Conservation (phyloP, 192 early-diverging fungal genomes). For the Coemansia sp. region DNA sequence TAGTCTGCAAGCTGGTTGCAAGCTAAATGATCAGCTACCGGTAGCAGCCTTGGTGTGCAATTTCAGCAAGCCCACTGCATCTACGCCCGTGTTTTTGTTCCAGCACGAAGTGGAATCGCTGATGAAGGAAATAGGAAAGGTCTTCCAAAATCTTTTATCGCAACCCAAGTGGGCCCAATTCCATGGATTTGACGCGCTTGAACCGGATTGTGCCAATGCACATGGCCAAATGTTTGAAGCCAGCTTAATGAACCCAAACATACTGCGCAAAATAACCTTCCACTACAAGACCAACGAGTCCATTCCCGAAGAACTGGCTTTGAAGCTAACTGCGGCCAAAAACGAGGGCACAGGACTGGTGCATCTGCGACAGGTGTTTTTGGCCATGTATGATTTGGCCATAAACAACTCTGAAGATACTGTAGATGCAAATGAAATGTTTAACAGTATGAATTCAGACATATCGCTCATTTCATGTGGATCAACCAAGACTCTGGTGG, state of each 20-base stretch:
- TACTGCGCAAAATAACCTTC: conserved; percentile 50
- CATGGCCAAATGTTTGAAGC: conserved; percentile 7
- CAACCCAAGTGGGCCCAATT: conserved; percentile 62
- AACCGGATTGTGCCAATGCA: conserved; percentile 75
- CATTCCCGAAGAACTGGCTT: conserved; percentile 63
- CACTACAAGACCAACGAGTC: conserved; percentile 65
- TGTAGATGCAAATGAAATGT: conserved; percentile 29
- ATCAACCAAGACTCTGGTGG: conserved; percentile 38
- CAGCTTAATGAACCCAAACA: conserved; percentile 41
- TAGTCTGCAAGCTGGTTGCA: conserved; percentile 60
- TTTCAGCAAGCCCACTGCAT: conserved; percentile 57
- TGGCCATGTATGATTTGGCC: conserved; percentile 65
- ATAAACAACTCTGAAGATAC: conserved; percentile 58
- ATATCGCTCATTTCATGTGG: conserved; percentile 13
- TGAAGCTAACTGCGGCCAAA: conserved; percentile 57
- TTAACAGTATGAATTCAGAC: conserved; percentile 25
- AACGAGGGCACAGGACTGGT: conserved; percentile 62
- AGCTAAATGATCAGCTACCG: conserved; percentile 45
- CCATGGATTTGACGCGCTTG: conserved; percentile 60
- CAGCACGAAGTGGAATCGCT: conserved; percentile 71
- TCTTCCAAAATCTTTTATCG: conserved; percentile 59
- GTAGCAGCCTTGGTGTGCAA: conserved; percentile 60
- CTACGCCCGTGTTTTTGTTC: conserved; percentile 61
- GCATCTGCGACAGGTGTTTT: conserved; percentile 65
- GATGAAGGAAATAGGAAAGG: conserved; percentile 70